Base-by-base conservation (phyloP, 371 early-diverging fungal species). In the Mucor irregularis region DNA sequence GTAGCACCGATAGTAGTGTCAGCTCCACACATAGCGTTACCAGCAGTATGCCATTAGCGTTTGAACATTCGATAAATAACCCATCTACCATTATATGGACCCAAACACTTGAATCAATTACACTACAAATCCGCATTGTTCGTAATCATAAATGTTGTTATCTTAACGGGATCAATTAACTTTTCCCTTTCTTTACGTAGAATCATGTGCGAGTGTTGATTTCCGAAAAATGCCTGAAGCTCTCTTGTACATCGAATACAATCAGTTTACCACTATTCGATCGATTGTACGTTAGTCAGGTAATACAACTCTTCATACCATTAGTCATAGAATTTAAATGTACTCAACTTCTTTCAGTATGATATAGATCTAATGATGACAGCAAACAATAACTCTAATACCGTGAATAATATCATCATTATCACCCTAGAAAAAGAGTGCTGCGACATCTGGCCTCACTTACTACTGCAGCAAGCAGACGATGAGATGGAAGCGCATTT, bases 71-170 rank as follows among this genome's bases (percentile, higher is more conserved):
- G 7, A 25, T 22, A 4, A 40, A 39, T 48, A 56, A 40, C 38
- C 59, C 52, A n/a, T 58, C 59, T 16, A 51, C 59, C 4, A 44
- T 58, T 19, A 21, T 44, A 22, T 62, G 62, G 62, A 34, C 50
- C 16, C 62, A 62, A 46, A 62, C 62, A 17, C 24, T 52, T 21
- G 40, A 56, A 28, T 51, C 62, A 45, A 62, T 62, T 34, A 62
- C 62, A 34, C 42, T 62, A 10, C 45, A 56, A 33, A 58, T 58
- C 3, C 17, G 52, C n/a, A 47, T 25, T 24, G 59, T 58, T 24
- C 44, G 52, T 16, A 5, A 17, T n/a, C 24, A 25, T 21, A 40
- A 4, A 9, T 34, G 3, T 34, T 13, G 9, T 4, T 21, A 38
- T 26, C 19, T 16, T n/a, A 16, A 14, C 3, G 7, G 24, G 5